These are phyloP conservation scores for Gloeostereum incarnatum DNA, from an alignment of 768 basidiomycete genomes.

Conservation along the genomic window DNA sequence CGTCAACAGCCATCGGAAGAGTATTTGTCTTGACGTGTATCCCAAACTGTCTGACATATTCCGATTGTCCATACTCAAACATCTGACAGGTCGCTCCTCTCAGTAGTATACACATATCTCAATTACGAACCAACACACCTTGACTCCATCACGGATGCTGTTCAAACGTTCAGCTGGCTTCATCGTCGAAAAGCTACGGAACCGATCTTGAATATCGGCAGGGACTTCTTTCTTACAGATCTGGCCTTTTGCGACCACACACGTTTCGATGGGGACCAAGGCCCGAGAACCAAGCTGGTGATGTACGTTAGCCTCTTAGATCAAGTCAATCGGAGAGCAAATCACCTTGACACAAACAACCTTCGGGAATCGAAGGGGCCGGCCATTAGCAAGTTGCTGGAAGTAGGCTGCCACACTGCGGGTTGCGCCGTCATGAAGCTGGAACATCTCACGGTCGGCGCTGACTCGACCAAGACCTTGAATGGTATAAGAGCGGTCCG, in stretches of 20 bases:
- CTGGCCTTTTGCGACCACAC: conserved; percentile 53
- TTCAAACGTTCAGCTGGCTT: conserved; percentile 46
- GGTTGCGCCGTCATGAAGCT: conserved; percentile 30
- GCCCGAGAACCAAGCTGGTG: conserved; percentile 52
- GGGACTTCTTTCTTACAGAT: conserved; percentile 68
- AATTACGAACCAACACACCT: conserved; percentile 33
- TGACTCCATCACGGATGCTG: conserved; percentile 44
- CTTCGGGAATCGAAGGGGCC: conserved; percentile 32
- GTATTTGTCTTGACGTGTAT: conserved; percentile 23
- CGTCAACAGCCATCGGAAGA: conserved; percentile 25
- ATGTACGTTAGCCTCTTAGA: background rate
- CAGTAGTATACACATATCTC: background rate
- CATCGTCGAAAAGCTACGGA: conserved; percentile 62
- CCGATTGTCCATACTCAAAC: conserved; percentile 29
- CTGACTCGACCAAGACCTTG: conserved; percentile 42
- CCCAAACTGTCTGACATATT: conserved; percentile 33
- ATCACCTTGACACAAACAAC: conserved; percentile 50
- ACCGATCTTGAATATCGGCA: conserved; percentile 49
- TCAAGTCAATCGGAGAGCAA: conserved; percentile 2
- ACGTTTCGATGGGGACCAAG: conserved; percentile 59
- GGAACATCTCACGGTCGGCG: conserved; percentile 48
- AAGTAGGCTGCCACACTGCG: conserved; percentile 33
- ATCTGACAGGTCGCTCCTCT: conserved; percentile 15
- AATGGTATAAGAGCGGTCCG: conserved; percentile 19
- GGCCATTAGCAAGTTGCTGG: conserved; percentile 11